Conservation (phyloP, 768 basidiomycete genomes). For the Suillus ampliporus region DNA sequence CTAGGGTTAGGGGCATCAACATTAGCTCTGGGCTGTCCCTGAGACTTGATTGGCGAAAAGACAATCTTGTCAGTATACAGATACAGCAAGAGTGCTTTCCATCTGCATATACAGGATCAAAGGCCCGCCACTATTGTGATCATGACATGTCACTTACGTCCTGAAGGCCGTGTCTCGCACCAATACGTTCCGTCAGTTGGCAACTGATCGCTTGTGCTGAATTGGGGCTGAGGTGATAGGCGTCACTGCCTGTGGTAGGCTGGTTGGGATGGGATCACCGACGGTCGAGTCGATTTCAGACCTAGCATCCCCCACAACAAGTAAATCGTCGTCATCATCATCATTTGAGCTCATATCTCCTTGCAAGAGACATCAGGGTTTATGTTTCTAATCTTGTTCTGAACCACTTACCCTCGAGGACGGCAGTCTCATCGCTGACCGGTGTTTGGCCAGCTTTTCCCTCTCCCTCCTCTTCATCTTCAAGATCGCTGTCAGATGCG, state of each 20-base stretch:
- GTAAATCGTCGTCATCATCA: too few relatives aligned
- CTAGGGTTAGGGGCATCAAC: not conserved
- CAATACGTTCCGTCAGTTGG: conserved; percentile 30
- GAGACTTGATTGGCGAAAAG: conserved; percentile 40
- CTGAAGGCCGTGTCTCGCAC: conserved; percentile 34
- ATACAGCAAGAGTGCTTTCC: conserved; percentile 45
- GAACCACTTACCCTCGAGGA: not conserved
- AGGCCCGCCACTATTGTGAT: not conserved
- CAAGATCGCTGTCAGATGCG: conserved; percentile 42
- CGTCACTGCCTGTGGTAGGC: not conserved
- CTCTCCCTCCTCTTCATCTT: conserved; percentile 26
- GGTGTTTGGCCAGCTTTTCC: not conserved
- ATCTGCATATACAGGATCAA: conserved; percentile 27
- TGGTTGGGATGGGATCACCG: not conserved
- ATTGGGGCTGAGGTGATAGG: conserved; percentile 11
- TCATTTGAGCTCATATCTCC: conserved; percentile 19
- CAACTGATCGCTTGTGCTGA: conserved; percentile 3
- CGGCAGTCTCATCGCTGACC: not conserved
- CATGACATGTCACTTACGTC: conserved; percentile 24
- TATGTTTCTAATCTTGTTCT: not conserved
- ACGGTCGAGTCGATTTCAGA: conserved; percentile 13
- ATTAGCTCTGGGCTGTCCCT: conserved; percentile 1
- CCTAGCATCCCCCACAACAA: conserved; percentile 12
- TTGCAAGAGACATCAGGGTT: not conserved
- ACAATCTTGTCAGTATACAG: conserved; percentile 41